Evolutionary conservation across 2,329 filamentous ascomycete species (phyloP), one percentile per base, ranked within the genome.

Genomic region (Lecanicillium sp.): DNA sequence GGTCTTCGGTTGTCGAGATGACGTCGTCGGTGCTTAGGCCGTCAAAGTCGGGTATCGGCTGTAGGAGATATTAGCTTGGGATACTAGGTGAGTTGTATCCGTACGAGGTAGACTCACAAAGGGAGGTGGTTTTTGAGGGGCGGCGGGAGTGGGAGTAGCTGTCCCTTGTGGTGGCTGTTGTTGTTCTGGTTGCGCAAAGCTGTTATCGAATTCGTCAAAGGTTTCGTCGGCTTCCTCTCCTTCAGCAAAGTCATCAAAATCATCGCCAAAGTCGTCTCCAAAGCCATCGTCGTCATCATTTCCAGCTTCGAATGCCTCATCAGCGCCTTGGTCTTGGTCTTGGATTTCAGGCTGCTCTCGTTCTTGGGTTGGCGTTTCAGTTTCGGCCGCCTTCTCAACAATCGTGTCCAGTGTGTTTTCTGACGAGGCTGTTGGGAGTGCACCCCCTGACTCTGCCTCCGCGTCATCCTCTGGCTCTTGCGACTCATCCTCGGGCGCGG

Each of bases 141-240:
- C 47, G 30, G 56, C 44, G 32, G 54, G 53, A 19, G 56, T 49
- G 33, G 52, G 50, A 25, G 22, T 25, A 11, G 7, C 22, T 6
- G 22, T 25, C 5, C 50, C 37, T 18, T 49, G 46, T 15, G 51
- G 44, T 27, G 55, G 28, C n/a, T n/a, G n/a, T 33, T 30, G 44
- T 14, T 56, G 46, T 20, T 48, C 31, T 34, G 55, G 41, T 29
- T 77, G 67, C 52, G 86, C 74, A 55, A 87, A 87, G 28, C 71
- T 79, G 48, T 81, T 83, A 54, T 84, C 80, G 60, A 87, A 87
- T 52, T 85, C 81, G 51, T 78, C 77, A 62, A 81, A 81, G 51
- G 74, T 74, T 18, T 66, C 68, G 33, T 66, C 67, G 7, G 64
- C 69, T 47, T 68, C 68, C 41, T 68, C 71, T 35, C 72, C 74